Evolutionary conservation across 768 basidiomycete species (phyloP).

Genomic region (Hygrophoropsis aurantiaca): DNA sequence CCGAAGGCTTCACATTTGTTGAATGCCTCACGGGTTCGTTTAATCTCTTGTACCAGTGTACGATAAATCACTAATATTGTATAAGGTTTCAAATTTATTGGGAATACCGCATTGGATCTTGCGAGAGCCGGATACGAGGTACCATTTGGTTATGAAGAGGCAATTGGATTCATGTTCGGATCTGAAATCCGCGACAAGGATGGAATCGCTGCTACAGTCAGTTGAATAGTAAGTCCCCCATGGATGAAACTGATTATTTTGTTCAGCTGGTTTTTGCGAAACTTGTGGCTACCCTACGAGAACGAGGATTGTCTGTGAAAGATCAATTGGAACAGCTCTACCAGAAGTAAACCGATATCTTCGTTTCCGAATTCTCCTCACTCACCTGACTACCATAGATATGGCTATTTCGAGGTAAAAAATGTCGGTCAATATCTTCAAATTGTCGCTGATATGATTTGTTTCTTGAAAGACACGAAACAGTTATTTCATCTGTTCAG

Average conservation of each 20-base stretch:
- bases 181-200: conserved; percentile 82
- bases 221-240: conserved; percentile 3
- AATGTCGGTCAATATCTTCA: background rate
- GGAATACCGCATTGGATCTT: conserved; percentile 73
- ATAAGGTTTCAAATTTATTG: conserved; percentile 91
- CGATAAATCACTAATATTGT: too few relatives aligned
- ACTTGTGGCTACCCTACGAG: conserved; percentile 52
- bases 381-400: conserved; percentile 40
- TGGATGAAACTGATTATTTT: conserved; percentile 4
- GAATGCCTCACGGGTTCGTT: conserved; percentile 79
- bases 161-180: conserved; percentile 90
- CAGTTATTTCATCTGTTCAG: conserved; percentile 77
- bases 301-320: conserved; percentile 52
- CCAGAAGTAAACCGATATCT: conserved; percentile 39
- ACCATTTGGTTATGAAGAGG: conserved; percentile 88
- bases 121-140: conserved; percentile 67
- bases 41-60: background rate
- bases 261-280: conserved; percentile 67
- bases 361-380: background rate
- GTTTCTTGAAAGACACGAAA: conserved; percentile 62
- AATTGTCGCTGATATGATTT: background rate
- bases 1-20: conserved; percentile 79
- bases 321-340: conserved; percentile 66
- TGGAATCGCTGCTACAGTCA: conserved; percentile 78
- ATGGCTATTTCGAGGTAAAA: conserved; percentile 73